Evolutionary conservation across 768 basidiomycete species (phyloP).

Genomic region (Lactarius indigo): DNA sequence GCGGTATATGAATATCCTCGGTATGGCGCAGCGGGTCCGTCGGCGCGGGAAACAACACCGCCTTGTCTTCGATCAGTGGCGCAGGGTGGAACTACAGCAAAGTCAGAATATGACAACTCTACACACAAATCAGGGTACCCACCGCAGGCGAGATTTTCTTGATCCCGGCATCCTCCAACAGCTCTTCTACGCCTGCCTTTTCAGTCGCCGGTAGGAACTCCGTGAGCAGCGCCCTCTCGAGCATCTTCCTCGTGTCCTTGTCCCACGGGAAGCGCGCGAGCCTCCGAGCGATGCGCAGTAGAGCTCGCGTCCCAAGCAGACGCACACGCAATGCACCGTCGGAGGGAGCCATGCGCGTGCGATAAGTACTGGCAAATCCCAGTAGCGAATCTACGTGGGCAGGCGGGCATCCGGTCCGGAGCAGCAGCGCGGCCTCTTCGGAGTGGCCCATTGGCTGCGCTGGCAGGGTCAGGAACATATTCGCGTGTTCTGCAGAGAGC

Average conservation of each 20-base stretch:
- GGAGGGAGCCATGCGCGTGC: constrained; percentile 45
- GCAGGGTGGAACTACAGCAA: constrained; percentile 45
- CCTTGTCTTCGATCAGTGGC: constrained; percentile 38
- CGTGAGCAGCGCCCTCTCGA: constrained; percentile 48
- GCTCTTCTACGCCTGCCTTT: constrained; percentile 47
- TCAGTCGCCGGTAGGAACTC: constrained; percentile 63
- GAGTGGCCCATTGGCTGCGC: constrained; percentile 53
- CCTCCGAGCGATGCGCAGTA: constrained; percentile 52
- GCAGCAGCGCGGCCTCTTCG: constrained; percentile 50
- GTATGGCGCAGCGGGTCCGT: constrained; percentile 34
- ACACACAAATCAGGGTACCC: constrained; percentile 20
- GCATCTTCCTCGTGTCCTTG: constrained; percentile 45
- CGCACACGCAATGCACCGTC: constrained; percentile 59
- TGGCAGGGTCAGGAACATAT: constrained; percentile 65
- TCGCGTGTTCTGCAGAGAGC: constrained; percentile 62
- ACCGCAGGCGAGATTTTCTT: constrained; percentile 42
- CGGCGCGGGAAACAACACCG: constrained; percentile 46
- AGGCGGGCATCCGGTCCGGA: constrained; percentile 47
- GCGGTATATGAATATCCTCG: constrained; percentile 40
- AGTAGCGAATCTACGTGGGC: constrained; percentile 41
- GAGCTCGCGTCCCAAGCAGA: constrained; percentile 57
- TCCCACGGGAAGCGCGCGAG: constrained; percentile 45
- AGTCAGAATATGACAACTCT: neutral
- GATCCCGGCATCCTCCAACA: constrained; percentile 51
- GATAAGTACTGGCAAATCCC: constrained; percentile 55